Base-by-base conservation (phyloP, 345 rosid species). In the Clausena lansium region DNA sequence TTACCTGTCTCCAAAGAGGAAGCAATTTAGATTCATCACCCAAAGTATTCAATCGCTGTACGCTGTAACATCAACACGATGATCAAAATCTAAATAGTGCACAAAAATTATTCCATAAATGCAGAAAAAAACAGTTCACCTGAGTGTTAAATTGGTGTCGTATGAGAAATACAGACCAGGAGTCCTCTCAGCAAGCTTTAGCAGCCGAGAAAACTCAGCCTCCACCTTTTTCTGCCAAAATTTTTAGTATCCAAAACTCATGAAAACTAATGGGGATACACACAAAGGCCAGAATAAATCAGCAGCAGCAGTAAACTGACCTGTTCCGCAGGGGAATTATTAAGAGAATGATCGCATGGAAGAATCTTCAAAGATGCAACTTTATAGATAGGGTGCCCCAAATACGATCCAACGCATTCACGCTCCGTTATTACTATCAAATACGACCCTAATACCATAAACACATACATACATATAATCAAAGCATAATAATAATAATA, bases 1-100 rank as follows among this genome's bases (percentile, higher is more conserved):
- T 81, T 85, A 93, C 99, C 95, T 96, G 99, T 91, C 99, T 92
- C 99, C 99, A 96, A 74, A 94, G 93, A 81, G 99, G 99, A 83
- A 96, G 95, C 70, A 91, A 80, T 87, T 91, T 96, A 74, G 98
- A 91, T 84, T 96, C 99, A 81, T 87, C 94, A 80, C 98, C 98
- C 85, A 96, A 79, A 75, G 89, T 97, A 85, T 89, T 88, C 82
- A 94, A 83, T 71, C 97, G 90, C 67, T 96, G 99, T 50, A 92
- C 82, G 83, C 99, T 96, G 93, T 69, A 86, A 71, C 62, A 73
- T 25, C 27, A 25, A 50, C 6, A 32, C 3, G 5, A 75, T 30
- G 11, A 65, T 5, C 20, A 70, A 41, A 47, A 65, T 9, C 36
- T 52, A 9, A 35, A 4, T 5, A 32, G 36, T 33, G 8, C 32